Conservation (phyloP, 1,284 basidiomycete genomes). For the Boletellus deceptivus region DNA sequence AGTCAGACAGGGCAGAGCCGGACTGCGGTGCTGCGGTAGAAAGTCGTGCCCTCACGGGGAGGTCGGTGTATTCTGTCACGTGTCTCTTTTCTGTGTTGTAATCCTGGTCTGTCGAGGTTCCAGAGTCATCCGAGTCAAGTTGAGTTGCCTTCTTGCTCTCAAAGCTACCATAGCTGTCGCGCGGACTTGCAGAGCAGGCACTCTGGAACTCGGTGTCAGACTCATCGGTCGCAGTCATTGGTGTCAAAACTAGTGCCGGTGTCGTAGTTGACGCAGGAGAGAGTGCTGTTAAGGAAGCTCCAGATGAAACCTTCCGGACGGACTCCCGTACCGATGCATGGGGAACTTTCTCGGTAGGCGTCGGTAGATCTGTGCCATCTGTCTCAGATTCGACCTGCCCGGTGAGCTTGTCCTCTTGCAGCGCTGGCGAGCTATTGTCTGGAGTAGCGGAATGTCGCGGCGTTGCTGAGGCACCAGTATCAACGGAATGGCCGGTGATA, state of each 20-base stretch:
- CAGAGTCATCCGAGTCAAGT: conserved; percentile 35
- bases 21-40: conserved; percentile 40
- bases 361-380: conserved; percentile 24
- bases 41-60: conserved; percentile 40
- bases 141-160: conserved; percentile 28
- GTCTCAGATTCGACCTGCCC: conserved; percentile 28
- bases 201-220: conserved; percentile 84
- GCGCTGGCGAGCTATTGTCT: conserved; percentile 30
- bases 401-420: conserved; percentile 30
- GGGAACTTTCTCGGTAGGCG: conserved; percentile 24
- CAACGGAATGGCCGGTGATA: conserved; percentile 23
- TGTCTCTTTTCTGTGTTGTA: conserved; percentile 24
- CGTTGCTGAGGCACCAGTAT: conserved; percentile 26
- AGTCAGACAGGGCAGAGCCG: conserved; percentile 41
- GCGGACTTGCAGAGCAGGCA: conserved; percentile 72
- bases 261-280: conserved; percentile 33
- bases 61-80: conserved; percentile 32
- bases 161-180: conserved; percentile 54
- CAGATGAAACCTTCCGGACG: conserved; percentile 38
- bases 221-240: conserved; percentile 61
- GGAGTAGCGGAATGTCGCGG: conserved; percentile 32
- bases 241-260: conserved; percentile 42
- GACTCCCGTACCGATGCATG: conserved; percentile 10
- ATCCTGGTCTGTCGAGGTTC: conserved; percentile 33
- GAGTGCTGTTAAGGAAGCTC: conserved; percentile 35